phyloP scores from a whole-genome alignment of 2,329 filamentous ascomycete species.

The Cryphonectria naterciae region DNA sequence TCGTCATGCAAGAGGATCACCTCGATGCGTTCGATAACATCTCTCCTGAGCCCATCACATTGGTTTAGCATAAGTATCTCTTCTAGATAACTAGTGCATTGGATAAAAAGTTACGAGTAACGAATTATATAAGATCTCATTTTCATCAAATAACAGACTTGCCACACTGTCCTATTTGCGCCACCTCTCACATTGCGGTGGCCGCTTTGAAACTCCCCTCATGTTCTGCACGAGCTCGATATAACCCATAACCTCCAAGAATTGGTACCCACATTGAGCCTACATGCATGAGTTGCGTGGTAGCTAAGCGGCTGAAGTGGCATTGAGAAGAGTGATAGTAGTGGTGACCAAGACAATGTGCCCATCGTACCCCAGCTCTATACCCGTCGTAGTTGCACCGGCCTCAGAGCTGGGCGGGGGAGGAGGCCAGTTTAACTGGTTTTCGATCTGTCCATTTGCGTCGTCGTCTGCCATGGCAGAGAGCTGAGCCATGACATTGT shows the following conservation, averaged over 20 bases:
- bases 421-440: slow-evolving; percentile 12
- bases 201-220: neutral
- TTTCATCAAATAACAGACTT: neutral
- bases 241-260: neutral
- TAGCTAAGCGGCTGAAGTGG: slow-evolving; percentile 5
- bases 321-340: slow-evolving; percentile 22
- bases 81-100: no score
- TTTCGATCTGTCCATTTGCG: slow-evolving; percentile 1
- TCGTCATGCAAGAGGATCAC: neutral
- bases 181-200: neutral
- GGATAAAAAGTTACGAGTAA: no score
- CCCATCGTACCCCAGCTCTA: slow-evolving; percentile 15
- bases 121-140: neutral
- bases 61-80: neutral
- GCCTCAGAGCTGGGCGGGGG: neutral
- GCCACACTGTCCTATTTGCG: neutral
- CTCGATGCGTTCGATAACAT: neutral
- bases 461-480: slow-evolving; percentile 15
- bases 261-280: neutral
- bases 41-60: neutral
- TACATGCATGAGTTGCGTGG: neutral
- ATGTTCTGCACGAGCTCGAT: neutral
- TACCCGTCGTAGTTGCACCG: slow-evolving; percentile 5
- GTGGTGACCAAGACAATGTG: slow-evolving; percentile 26
- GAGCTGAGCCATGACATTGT: slow-evolving; percentile 16